Percentiles rank a stretch among this genome's conserved stretches.
Evolutionary conservation across 2,329 filamentous ascomycete genomes (phyloP).

Genomic region (Microsporum ferrugineum): DNA sequence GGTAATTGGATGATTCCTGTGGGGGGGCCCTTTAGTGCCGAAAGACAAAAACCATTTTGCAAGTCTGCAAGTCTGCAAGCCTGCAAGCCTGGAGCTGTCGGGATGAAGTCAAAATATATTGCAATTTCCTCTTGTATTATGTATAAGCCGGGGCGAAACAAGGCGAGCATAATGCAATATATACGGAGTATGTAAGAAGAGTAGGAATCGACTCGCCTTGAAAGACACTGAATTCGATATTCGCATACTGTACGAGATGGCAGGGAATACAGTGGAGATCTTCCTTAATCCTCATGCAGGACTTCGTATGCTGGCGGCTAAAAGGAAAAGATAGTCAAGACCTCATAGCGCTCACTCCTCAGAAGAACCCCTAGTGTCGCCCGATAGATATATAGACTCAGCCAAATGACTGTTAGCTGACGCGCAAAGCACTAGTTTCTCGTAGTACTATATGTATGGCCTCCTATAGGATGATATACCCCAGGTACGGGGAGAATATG

Average conservation of each 20-base stretch:
- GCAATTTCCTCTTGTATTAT: not conserved
- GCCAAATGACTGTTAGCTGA: not conserved
- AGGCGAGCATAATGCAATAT: not conserved
- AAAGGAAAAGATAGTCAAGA: not conserved
- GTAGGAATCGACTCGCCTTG: not conserved
- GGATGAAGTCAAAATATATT: not conserved
- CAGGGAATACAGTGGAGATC: no score
- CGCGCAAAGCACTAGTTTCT: not conserved
- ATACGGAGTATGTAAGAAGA: not conserved
- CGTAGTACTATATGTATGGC: not conserved
- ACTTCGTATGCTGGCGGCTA: not conserved
- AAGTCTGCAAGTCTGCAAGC: not conserved
- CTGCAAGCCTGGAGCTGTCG: not conserved
- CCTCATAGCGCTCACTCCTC: not conserved
- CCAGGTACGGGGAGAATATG: not conserved
- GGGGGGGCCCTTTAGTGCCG: not conserved
- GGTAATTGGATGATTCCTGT: not conserved
- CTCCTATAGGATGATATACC: not conserved
- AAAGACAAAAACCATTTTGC: not conserved
- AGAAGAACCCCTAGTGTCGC: not conserved
- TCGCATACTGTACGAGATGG: no score
- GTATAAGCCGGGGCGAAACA: not conserved
- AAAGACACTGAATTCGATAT: no score
- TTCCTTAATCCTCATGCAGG: no score
- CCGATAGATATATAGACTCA: not conserved